Percentiles rank a stretch among this genome's conserved stretches.
Evolutionary conservation across 2,329 filamentous ascomycete genomes (phyloP).

Genomic region (Fusarium sp.): DNA sequence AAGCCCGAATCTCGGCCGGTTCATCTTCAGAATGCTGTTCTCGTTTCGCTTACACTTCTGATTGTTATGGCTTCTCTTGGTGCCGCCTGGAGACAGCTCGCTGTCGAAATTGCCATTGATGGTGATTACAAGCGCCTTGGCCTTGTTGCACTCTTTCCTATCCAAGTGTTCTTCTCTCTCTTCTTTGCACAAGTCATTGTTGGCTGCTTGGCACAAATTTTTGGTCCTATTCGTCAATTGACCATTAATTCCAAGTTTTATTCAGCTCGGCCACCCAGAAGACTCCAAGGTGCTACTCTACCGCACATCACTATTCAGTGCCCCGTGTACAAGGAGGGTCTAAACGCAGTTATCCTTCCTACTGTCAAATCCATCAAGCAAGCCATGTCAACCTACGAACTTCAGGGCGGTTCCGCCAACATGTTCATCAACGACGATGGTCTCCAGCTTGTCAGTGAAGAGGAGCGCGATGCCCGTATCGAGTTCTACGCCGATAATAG

Average conservation of each 20-base stretch:
- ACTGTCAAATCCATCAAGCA: slow-evolving; percentile 83
- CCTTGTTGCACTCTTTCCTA: slow-evolving; percentile 73
- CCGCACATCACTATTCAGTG: slow-evolving; percentile 87
- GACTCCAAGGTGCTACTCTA: slow-evolving; percentile 67
- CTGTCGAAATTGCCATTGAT: slow-evolving; percentile 76
- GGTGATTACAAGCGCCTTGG: slow-evolving; percentile 70
- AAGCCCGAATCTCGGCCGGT: slow-evolving; percentile 74
- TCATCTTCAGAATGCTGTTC: slow-evolving; percentile 75
- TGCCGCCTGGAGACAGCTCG: slow-evolving; percentile 76
- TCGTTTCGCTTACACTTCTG: slow-evolving; percentile 74
- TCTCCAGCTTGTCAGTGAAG: slow-evolving; percentile 73
- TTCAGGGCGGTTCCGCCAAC: slow-evolving; percentile 82
- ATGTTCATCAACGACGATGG: slow-evolving; percentile 83
- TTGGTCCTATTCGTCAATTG: slow-evolving; percentile 80
- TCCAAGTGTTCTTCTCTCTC: slow-evolving; percentile 84
- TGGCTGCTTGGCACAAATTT: slow-evolving; percentile 78
- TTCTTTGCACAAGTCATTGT: slow-evolving; percentile 85
- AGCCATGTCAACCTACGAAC: slow-evolving; percentile 80
- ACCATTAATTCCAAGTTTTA: slow-evolving; percentile 84
- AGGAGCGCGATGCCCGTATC: slow-evolving; percentile 71
- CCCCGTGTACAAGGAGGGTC: slow-evolving; percentile 88
- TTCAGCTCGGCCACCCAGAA: slow-evolving; percentile 75
- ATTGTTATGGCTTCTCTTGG: slow-evolving; percentile 75
- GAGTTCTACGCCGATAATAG: slow-evolving; percentile 77
- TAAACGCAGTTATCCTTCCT: slow-evolving; percentile 78